Base-by-base conservation (phyloP, 2,329 filamentous ascomycete species). In the Curvularia verruculosa region DNA sequence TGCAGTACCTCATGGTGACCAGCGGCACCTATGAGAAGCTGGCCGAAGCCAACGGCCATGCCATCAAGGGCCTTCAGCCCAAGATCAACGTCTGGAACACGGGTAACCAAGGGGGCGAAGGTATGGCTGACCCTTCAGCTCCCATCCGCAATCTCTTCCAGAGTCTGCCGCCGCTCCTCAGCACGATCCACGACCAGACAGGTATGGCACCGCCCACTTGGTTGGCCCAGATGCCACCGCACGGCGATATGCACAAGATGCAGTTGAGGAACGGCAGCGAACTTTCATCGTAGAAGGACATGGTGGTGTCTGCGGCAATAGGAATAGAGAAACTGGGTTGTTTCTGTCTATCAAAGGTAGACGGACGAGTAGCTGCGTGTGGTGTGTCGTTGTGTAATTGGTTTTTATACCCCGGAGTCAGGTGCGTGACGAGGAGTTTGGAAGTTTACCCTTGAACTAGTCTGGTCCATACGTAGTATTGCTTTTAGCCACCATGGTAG, bases 41-140 rank as follows among this genome's bases (percentile, higher is more conserved):
- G 48, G 91, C 91, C 56, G 83, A 89, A 67, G 90, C 90, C 48
- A 96, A 96, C 67, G 91, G 89, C 45, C 75, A 82, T 29, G 91
- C 90, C 29, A 85, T 96, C 71, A 82, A 85, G 49, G 91, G 91
- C 24, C 78, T 96, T 64, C 85, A 92, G 75, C 92, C 92, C 63
- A 96, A 96, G 87, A 95, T 96, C 79, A 92, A 88, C 60, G 87
- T 94, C 24, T 96, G 91, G 92, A 95, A 91, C 73, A 96, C 91
- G 8, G 90, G 90, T 0, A 75, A 78, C 47, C 79, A 83, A 40
- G 81, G 72, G 15, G 78, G 77, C 10, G 66, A 71, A 12, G 61
- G 73, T 19, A 60, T 55, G 59, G 79, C 84, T 53, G 87, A 90
- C 56, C 76, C 82, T 8, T 79, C 83, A 23, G 85, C 84, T 1